Base-by-base conservation (phyloP, 2,329 filamentous ascomycete genomes). In the Curvularia verruculosa region DNA sequence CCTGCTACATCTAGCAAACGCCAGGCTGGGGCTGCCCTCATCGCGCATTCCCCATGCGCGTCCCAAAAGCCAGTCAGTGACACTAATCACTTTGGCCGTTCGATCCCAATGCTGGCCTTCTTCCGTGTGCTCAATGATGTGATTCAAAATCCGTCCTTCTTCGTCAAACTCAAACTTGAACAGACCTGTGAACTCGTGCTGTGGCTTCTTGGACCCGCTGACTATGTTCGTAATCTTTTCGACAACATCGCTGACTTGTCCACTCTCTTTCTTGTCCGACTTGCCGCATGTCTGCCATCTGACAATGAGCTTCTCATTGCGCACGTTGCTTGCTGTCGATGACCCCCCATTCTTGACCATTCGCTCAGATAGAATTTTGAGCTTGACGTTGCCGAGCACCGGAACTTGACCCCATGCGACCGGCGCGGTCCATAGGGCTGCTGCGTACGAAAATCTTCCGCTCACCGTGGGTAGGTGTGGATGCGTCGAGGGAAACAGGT, bases 141-240 rank as follows among this genome's bases (percentile, higher is more conserved):
- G 95, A 65, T 87, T 92, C 46, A 90, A 78, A 34, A 99, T 87
- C 61, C 92, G 84, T 1, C 95, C 95, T 68, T 96, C 85, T 45
- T 87, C 83, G 71, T 98, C 95, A 74, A 99, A 99, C 64, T 96
- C 91, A 75, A 99, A 99, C 57, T 96, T 89, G 77, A 98, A 99
- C 10, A 98, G 78, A 0, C 95, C 95, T 1, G 88, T 91, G 67
- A 98, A 98, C 70, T 93, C 89, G 69, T 90, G 89, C 21, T 75
- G 66, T 2, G 57, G 47, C 12, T 52, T 48, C 18, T 60, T 62
- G 64, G 82, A 77, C 18, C 84, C 81, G 49, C 85, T 83, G 4
- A 88, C 79, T 39, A 86, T 83, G 37, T 81, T 80, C 18, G 77
- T 82, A 56, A 85, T 83, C 71, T 82, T 83, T 59, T 84, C 82